Base-by-base conservation (phyloP, 371 early-diverging fungal species). In the Apophysomyces elegans region DNA sequence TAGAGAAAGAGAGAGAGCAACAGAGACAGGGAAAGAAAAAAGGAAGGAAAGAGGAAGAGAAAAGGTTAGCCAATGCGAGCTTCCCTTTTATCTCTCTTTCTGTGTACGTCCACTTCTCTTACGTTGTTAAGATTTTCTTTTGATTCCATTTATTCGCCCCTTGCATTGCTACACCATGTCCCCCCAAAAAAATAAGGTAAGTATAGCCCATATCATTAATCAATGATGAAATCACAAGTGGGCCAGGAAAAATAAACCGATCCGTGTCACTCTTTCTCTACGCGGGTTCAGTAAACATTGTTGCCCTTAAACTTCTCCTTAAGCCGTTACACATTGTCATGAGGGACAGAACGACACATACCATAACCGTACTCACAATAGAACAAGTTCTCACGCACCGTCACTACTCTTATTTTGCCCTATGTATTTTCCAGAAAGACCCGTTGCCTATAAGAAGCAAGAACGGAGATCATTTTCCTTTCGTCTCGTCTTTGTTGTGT, bases 91-190 rank as follows among this genome's bases (percentile, higher is more conserved):
- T 16, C 26, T 11, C 1, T 26, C 32, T 26, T 26, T 26, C 32
- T 26, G 32, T 26, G 32, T 26, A 26, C 2, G 32, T 26, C 32
- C 32, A 26, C 2, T 3, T 26, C 32, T 26, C 32, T 26, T 26
- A 26, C 32, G 32, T 3, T 2, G 56, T 16, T 63, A 14, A 63
- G 43, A 59, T 41, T 38, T 64, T 64, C 65, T 61, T 61, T 21
- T 39, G 36, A 16, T 64, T 64, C 66, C 59, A 66, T 66, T 56
- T 44, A 38, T 32, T 36, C 39, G 58, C 64, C 64, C 64, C 43
- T 57, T 57, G 64, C 58, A 64, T 57, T 57, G 58, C 58, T 56
- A 41, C 43, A 35, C 21, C 43, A 37, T 39, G 14, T 56, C 58
- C 39, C 45, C 44, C 37, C 64, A 50, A 50, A 18, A 18, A 50